Evolutionary conservation across 2,329 filamentous ascomycete species (phyloP).

Genomic region (Pestalotiopsis sp.): DNA sequence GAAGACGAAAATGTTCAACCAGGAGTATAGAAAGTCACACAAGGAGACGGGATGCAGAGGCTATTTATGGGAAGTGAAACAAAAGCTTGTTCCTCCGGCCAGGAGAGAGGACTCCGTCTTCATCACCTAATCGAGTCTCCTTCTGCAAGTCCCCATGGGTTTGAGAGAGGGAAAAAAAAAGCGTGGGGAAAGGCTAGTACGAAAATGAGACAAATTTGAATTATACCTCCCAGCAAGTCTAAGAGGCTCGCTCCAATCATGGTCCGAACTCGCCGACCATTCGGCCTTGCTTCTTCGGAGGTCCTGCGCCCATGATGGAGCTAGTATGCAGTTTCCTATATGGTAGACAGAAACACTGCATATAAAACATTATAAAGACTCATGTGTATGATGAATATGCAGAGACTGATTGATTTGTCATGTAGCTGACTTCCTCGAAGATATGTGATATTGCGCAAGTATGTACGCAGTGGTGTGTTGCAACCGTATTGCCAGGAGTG

Average conservation of each 20-base stretch:
- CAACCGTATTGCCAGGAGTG: conserved; percentile 19
- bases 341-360: background rate
- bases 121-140: conserved; percentile 7
- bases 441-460: conserved; percentile 15
- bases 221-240: conserved; percentile 16
- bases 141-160: background rate
- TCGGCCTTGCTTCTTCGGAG: conserved; percentile 9
- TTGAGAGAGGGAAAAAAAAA: background rate
- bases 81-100: background rate
- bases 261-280: conserved; percentile 34
- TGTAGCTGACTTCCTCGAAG: conserved; percentile 8
- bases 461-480: conserved; percentile 1
- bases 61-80: conserved; percentile 8
- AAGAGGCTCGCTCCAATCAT: conserved; percentile 36
- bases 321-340: background rate
- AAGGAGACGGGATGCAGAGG: conserved; percentile 12
- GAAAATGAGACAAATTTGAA: conserved; percentile 10
- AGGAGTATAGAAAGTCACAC: conserved; percentile 13
- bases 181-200: conserved; percentile 10
- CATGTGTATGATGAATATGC: background rate
- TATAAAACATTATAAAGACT: background rate
- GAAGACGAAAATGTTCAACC: conserved; percentile 17
- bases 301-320: conserved; percentile 4
- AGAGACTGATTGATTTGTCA: background rate
- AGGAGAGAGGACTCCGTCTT: background rate